phyloP scores from a whole-genome alignment of 2,329 filamentous ascomycete species.

The Cytospora chrysosperma region DNA sequence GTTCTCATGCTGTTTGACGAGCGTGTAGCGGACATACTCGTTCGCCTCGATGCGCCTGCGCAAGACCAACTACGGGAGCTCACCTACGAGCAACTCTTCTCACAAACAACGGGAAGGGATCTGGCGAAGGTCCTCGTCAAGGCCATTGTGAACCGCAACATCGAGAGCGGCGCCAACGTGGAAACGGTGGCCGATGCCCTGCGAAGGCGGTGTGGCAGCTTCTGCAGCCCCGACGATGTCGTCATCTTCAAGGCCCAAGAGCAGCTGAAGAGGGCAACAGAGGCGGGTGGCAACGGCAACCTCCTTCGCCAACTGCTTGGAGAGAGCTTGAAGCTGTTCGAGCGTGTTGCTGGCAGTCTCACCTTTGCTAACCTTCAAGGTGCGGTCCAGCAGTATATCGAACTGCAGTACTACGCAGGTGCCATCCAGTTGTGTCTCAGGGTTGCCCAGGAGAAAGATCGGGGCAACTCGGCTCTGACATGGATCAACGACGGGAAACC shows the following conservation, averaged over 20 bases:
- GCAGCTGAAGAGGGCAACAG: constrained; percentile 82
- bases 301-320: constrained; percentile 76
- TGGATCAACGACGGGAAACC: constrained; percentile 87
- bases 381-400: constrained; percentile 76
- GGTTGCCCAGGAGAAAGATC: constrained; percentile 81
- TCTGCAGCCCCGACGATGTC: constrained; percentile 96
- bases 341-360: constrained; percentile 81
- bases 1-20: constrained; percentile 94
- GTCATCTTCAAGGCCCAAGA: constrained; percentile 98
- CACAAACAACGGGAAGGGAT: constrained; percentile 74
- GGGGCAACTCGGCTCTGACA: constrained; percentile 77
- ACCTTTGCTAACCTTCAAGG: constrained; percentile 76
- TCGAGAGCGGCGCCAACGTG: constrained; percentile 93
- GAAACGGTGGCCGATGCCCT: constrained; percentile 97
- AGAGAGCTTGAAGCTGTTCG: constrained; percentile 84
- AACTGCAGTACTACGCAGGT: constrained; percentile 86
- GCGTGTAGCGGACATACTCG: constrained; percentile 82
- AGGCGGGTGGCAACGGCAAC: constrained; percentile 73
- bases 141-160: constrained; percentile 96
- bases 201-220: constrained; percentile 87
- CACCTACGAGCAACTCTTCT: constrained; percentile 87
- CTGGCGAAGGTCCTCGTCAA: constrained; percentile 94
- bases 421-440: constrained; percentile 84
- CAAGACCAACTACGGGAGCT: constrained; percentile 71
- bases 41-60: constrained; percentile 68